These are phyloP conservation scores for Monotropa hypopitys DNA, from an alignment of 179 eudicot genomes.

Conservation along the genomic window DNA sequence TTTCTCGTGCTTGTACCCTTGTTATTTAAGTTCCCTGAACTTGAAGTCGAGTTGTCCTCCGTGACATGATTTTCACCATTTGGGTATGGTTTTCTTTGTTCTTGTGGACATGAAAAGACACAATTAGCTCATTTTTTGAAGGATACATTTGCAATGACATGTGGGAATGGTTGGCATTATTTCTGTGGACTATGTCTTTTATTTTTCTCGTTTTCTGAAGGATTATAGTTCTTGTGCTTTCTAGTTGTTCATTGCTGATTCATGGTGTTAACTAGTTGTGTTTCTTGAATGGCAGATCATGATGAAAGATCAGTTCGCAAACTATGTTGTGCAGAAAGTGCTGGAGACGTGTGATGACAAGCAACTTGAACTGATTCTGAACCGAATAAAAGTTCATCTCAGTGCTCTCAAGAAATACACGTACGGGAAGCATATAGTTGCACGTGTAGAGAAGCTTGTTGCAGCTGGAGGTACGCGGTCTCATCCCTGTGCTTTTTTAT, in stretches of 20 bases:
- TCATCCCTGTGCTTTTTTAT: background rate
- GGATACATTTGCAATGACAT: background rate
- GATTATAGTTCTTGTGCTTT: background rate
- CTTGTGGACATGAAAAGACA: too few relatives aligned
- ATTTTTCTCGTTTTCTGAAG: too few relatives aligned
- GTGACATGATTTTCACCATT: too few relatives aligned
- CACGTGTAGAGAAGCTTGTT: conserved; percentile 97
- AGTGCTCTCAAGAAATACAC: conserved; percentile 93
- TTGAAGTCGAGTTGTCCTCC: too few relatives aligned
- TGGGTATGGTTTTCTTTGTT: background rate
- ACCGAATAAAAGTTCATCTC: conserved; percentile 52
- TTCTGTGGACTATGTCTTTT: too few relatives aligned
- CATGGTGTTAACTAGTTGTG: background rate
- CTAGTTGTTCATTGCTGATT: background rate
- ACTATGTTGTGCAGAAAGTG: too few relatives aligned
- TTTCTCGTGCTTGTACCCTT: background rate
- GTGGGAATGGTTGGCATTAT: background rate
- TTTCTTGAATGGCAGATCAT: background rate
- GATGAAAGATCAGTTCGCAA: too few relatives aligned
- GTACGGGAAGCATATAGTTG: conserved; percentile 93
- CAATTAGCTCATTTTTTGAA: too few relatives aligned
- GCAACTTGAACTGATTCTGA: too few relatives aligned
- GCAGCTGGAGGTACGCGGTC: conserved; percentile 67
- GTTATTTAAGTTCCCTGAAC: background rate
- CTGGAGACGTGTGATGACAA: too few relatives aligned